Conservation (phyloP, 2,329 filamentous ascomycete species). For the Teratosphaeria epicoccoides region DNA sequence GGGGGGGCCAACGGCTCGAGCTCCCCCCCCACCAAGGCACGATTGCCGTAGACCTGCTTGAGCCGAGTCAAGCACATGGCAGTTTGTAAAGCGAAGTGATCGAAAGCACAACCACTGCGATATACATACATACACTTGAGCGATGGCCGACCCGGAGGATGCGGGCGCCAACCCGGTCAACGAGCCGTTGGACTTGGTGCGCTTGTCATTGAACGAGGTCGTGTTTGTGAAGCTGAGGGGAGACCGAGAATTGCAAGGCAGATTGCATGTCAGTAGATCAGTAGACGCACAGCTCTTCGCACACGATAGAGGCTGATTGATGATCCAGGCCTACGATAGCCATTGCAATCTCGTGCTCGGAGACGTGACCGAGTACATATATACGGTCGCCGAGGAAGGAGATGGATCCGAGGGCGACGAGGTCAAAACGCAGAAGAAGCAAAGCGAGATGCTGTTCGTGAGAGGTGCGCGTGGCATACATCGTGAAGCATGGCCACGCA, state of each 20-base stretch:
- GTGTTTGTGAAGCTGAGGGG: constrained; percentile 96
- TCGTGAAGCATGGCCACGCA: background rate
- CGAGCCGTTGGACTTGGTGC: constrained; percentile 91
- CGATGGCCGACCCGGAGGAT: constrained; percentile 73
- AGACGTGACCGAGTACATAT: constrained; percentile 95
- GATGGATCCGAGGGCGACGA: constrained; percentile 54
- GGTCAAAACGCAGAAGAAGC: constrained; percentile 82
- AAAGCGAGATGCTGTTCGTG: constrained; percentile 97
- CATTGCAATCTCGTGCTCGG: constrained; percentile 96
- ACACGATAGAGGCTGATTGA: background rate
- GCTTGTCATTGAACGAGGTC: constrained; percentile 85
- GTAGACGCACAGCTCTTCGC: background rate
- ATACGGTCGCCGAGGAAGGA: constrained; percentile 79
- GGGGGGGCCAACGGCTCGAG: no score
- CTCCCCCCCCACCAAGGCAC: no score
- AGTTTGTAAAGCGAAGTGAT: background rate
- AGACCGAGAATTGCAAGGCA: constrained; percentile 88
- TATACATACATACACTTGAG: background rate
- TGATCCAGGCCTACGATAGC: constrained; percentile 78
- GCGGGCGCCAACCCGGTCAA: constrained; percentile 51
- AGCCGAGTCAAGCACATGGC: background rate
- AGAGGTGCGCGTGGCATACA: constrained; percentile 54
- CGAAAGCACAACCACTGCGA: background rate
- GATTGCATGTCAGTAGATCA: constrained; percentile 61
- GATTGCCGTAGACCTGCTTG: background rate